Evolutionary conservation across 1,139 yeast genomes (phyloP).

Genomic region (Ashbya aceris): DNA sequence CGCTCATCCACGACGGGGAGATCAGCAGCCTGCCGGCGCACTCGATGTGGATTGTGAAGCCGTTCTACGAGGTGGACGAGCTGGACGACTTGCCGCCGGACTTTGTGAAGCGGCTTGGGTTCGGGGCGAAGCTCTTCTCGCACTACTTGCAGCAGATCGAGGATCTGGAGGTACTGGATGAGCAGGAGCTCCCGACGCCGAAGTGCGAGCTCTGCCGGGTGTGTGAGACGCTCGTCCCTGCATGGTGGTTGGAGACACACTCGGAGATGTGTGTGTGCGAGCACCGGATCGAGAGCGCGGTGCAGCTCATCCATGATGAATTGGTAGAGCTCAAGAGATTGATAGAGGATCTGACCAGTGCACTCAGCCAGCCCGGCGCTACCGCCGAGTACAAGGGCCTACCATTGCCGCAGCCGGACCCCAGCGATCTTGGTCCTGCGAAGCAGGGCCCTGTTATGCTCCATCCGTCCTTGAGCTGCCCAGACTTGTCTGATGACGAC

Average conservation of each 20-base stretch:
- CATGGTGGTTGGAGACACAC: conserved; percentile 94
- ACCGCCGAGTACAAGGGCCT: conserved; percentile 50
- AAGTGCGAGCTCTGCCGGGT: conserved; percentile 77
- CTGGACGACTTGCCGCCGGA: conserved; percentile 58
- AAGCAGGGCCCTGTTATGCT: neutral
- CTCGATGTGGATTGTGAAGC: conserved; percentile 90
- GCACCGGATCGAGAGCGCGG: conserved; percentile 70
- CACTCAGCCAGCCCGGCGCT: conserved; percentile 5
- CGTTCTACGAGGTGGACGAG: conserved; percentile 52
- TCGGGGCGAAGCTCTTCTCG: conserved; percentile 80
- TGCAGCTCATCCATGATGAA: conserved; percentile 71
- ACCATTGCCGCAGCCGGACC: conserved; percentile 37
- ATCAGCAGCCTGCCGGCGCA: conserved; percentile 55
- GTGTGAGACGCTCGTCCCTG: conserved; percentile 85
- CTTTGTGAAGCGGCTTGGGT: conserved; percentile 67
- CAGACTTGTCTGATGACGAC: neutral
- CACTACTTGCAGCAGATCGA: conserved; percentile 58
- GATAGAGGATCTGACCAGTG: conserved; percentile 25
- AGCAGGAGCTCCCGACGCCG: conserved; percentile 62
- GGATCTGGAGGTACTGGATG: conserved; percentile 52
- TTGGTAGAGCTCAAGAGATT: conserved; percentile 62
- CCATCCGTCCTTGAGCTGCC: neutral
- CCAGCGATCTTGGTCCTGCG: conserved; percentile 14
- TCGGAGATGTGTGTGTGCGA: conserved; percentile 82
- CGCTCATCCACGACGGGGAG: conserved; percentile 62